These are phyloP conservation scores for Cryphonectria japonica DNA, from an alignment of 2,329 filamentous ascomycete species.

Conservation along the genomic window DNA sequence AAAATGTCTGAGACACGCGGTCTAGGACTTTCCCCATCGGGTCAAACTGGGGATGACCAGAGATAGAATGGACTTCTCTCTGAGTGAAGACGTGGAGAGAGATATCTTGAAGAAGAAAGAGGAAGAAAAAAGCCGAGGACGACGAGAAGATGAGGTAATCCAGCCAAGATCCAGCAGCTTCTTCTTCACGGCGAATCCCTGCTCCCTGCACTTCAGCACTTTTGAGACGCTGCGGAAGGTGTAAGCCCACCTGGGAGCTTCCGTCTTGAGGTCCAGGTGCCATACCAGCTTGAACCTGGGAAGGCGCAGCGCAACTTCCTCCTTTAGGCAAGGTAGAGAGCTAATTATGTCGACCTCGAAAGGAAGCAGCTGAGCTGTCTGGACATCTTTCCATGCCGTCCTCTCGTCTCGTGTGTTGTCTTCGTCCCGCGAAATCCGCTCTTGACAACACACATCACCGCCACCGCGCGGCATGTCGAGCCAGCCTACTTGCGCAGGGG, in stretches of 20 bases:
- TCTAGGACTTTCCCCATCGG: slow-evolving; percentile 10
- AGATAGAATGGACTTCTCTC: background rate
- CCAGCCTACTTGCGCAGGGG: background rate
- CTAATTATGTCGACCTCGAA: background rate
- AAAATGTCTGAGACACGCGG: slow-evolving; percentile 17
- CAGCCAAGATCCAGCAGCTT: background rate
- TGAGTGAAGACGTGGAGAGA: background rate
- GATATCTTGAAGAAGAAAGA: background rate
- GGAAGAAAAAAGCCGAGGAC: background rate
- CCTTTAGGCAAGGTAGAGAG: background rate
- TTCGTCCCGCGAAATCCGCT: background rate
- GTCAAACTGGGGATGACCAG: background rate
- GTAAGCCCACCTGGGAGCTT: background rate
- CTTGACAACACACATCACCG: background rate
- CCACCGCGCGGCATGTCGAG: slow-evolving; percentile 4
- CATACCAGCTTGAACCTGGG: background rate
- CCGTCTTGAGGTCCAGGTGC: background rate
- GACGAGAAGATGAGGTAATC: background rate
- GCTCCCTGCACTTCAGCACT: background rate
- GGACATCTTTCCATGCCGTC: background rate
- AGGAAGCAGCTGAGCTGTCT: background rate
- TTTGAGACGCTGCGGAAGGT: background rate
- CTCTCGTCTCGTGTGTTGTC: background rate
- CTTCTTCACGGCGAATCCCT: slow-evolving; percentile 4
- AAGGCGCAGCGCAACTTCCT: background rate